Evolutionary conservation across 106 monocot genomes (phyloP).

Genomic region (Acorus calamus): DNA sequence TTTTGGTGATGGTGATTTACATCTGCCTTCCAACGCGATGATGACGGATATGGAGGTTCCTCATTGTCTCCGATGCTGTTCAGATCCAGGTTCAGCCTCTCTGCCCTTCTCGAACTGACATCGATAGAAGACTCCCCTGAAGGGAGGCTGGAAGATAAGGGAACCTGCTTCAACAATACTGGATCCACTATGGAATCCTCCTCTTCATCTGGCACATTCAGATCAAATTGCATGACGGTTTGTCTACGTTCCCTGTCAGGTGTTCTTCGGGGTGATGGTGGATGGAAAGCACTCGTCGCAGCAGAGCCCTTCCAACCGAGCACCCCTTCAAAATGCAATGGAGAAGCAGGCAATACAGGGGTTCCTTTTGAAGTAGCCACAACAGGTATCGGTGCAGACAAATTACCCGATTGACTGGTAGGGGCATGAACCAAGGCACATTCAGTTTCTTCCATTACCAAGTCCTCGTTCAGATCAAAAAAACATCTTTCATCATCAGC

Average conservation of each 20-base stretch:
- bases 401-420: background rate
- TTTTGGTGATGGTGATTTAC: conserved; percentile 12
- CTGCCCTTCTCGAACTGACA: conserved; percentile 48
- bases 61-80: conserved; percentile 53
- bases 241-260: too few relatives aligned
- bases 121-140: conserved; percentile 53
- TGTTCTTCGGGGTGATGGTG: background rate
- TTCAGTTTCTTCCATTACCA: conserved; percentile 1
- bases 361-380: conserved; percentile 3
- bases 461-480: conserved; percentile 15
- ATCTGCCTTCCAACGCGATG: conserved; percentile 11
- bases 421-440: background rate
- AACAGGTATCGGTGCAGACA: conserved; percentile 7
- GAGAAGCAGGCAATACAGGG: conserved; percentile 1
- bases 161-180: conserved; percentile 11
- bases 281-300: conserved; percentile 6
- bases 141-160: conserved; percentile 21
- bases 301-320: conserved; percentile 13
- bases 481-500: background rate
- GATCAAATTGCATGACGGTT: conserved; percentile 23
- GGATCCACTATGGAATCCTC: conserved; percentile 17
- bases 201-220: conserved; percentile 49
- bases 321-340: conserved; percentile 9
- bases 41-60: conserved; percentile 6
- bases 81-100: conserved; percentile 61